Conservation (phyloP, 306 rosid genomes). For the Pterocarpus santalinus region DNA sequence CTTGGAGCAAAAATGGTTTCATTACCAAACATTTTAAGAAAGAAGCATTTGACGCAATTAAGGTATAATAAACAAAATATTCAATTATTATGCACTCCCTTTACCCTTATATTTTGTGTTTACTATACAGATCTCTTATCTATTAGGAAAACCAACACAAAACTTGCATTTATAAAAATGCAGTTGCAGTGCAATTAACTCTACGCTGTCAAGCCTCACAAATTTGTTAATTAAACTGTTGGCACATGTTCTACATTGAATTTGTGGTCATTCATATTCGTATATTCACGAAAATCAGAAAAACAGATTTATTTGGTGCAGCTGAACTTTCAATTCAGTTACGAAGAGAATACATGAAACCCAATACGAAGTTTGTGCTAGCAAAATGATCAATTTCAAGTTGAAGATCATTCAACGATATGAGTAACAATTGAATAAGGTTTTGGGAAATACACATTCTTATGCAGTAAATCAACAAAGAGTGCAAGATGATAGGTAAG, state of each 20-base stretch:
- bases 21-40: slow-evolving; percentile 16
- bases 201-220: background rate
- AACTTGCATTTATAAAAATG: background rate
- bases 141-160: slow-evolving; percentile 39
- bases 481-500: too few species aligned
- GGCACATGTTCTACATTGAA: background rate
- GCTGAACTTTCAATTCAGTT: background rate
- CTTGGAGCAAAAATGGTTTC: background rate
- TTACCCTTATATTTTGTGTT: slow-evolving; percentile 12
- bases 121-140: slow-evolving; percentile 12
- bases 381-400: too few species aligned
- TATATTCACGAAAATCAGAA: background rate
- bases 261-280: slow-evolving; percentile 5
- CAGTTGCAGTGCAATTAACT: background rate
- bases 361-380: background rate
- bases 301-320: background rate
- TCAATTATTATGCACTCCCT: background rate
- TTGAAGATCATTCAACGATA: too few species aligned
- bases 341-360: background rate
- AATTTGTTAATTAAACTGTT: background rate
- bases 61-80: background rate
- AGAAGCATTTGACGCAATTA: background rate
- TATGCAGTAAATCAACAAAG: too few species aligned
- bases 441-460: too few species aligned
- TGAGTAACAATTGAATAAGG: background rate